These are phyloP conservation scores for Echium plantagineum DNA, from an alignment of 257 asterid genomes.

Conservation along the genomic window DNA sequence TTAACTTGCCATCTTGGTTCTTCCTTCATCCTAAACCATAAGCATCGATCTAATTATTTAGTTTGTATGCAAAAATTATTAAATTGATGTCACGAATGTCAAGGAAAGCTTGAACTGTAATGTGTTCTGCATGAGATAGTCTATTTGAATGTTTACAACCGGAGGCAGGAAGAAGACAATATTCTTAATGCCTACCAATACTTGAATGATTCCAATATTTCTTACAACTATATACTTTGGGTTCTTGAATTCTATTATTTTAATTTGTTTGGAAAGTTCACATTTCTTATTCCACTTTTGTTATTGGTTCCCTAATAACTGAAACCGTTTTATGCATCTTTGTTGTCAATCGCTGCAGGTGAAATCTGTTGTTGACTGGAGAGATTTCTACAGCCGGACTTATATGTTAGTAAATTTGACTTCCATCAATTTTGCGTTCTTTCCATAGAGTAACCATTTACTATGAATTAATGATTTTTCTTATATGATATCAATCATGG, in stretches of 20 bases:
- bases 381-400: conserved; percentile 68
- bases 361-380: conserved; percentile 87
- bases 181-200: not conserved
- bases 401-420: conserved; percentile 38
- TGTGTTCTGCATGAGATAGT: not conserved
- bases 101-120: not conserved
- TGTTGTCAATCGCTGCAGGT: conserved; percentile 34
- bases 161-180: not conserved
- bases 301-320: not conserved
- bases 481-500: too few relatives aligned
- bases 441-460: not conserved
- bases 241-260: not conserved
- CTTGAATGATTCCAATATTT: not conserved
- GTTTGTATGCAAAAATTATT: not conserved
- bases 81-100: too few relatives aligned
- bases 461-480: not conserved
- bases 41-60: not conserved
- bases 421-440: not conserved
- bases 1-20: not conserved
- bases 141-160: not conserved
- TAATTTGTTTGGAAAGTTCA: not conserved
- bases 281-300: not conserved
- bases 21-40: too few relatives aligned
- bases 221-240: not conserved
- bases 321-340: not conserved